A percentile compares a stretch with the other conserved stretches of the same genome.
Evolutionary conservation across 441 rosid species (phyloP).

Genomic region (Populus hybrid): DNA sequence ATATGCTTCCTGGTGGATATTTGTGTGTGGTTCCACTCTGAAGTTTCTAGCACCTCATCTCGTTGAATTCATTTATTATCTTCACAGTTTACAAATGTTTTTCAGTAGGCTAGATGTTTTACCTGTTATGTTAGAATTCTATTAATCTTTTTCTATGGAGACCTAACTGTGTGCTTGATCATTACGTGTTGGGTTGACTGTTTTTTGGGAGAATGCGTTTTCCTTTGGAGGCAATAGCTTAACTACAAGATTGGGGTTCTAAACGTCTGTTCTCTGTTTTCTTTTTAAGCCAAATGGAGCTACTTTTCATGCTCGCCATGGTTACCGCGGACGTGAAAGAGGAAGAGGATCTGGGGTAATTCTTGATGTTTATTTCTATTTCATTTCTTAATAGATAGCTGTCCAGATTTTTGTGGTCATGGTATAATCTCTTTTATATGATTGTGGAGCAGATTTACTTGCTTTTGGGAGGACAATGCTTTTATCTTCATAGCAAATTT

Average conservation of each 20-base stretch:
- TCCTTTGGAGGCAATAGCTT: background rate
- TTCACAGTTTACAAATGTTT: background rate
- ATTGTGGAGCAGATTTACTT: background rate
- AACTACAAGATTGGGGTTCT: background rate
- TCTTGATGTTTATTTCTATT: background rate
- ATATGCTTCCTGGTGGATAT: background rate
- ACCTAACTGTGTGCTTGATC: background rate
- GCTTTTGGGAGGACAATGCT: background rate
- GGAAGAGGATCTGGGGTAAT: conserved; percentile 87
- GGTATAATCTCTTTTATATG: background rate
- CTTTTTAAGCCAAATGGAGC: conserved; percentile 57
- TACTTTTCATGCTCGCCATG: conserved; percentile 47
- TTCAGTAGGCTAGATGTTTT: conserved; percentile 31
- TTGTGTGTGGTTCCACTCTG: conserved; percentile 14
- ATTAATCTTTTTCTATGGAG: background rate
- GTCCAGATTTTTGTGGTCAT: background rate
- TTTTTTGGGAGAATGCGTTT: background rate
- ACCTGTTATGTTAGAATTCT: background rate
- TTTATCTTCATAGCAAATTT: background rate
- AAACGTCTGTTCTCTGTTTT: background rate
- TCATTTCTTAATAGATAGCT: background rate
- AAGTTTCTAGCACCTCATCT: background rate
- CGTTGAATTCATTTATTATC: background rate
- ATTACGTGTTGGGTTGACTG: background rate
- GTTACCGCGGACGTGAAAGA: conserved; percentile 67